Evolutionary conservation across 768 basidiomycete genomes (phyloP).

Genomic region (Hypholoma fasciculare): DNA sequence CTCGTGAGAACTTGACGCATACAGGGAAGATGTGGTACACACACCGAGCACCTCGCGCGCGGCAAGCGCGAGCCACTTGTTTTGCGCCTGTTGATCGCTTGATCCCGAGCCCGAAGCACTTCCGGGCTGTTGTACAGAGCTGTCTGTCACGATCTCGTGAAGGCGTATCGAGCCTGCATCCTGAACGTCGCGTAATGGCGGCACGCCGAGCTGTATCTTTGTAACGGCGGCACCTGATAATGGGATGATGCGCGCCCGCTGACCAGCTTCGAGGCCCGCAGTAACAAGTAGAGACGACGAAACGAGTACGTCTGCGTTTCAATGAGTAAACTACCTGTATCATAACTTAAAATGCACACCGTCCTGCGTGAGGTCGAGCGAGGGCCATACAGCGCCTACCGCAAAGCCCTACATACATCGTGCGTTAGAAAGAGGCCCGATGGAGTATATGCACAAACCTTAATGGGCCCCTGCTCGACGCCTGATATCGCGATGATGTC

Average conservation of each 20-base stretch:
- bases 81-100: constrained; percentile 28
- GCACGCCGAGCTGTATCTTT: constrained; percentile 43
- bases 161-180: constrained; percentile 56
- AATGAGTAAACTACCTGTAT: constrained; percentile 3
- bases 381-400: constrained; percentile 79
- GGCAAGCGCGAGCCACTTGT: constrained; percentile 69
- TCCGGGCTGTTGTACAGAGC: constrained; percentile 4
- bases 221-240: constrained; percentile 37
- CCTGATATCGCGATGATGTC: constrained; percentile 62
- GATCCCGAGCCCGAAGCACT: constrained; percentile 11
- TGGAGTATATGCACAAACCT: constrained; percentile 20
- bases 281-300: constrained; percentile 63
- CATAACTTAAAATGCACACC: constrained; percentile 36
- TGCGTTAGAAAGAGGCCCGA: constrained; percentile 9
- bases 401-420: constrained; percentile 51
- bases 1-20: constrained; percentile 10
- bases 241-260: constrained; percentile 48
- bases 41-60: constrained; percentile 70
- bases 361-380: constrained; percentile 55
- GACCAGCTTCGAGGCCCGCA: constrained; percentile 51
- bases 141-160: constrained; percentile 40
- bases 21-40: constrained; percentile 16
- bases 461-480: constrained; percentile 26
- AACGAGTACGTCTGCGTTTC: constrained; percentile 49
- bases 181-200: constrained; percentile 47